Evolutionary conservation across 495 filamentous ascomycete species (phyloP), one percentile per base, ranked within the genome.

Genomic region (Filosporella fistucella): DNA sequence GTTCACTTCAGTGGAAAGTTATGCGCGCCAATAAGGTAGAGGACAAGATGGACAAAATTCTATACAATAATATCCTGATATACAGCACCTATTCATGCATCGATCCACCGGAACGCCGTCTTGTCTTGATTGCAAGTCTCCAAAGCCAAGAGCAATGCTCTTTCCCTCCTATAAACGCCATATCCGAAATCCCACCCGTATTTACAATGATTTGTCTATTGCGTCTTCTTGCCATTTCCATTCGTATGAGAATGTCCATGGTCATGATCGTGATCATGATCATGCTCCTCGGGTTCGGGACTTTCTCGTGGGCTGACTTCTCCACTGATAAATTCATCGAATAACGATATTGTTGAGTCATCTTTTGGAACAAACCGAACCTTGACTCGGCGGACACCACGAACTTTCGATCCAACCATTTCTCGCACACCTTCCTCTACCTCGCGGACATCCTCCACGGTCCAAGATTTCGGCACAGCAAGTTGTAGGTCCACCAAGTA

Each of bases 401-500:
- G 73, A 3, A 96, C 85, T 49, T 84, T 86, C 26, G 69, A 64
- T 1, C 87, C 88, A 16, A 96, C 73, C 25, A 68, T 71, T 18
- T 77, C 68, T 42, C 93, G 77, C 12, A 96, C 73, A 0, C 66
- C 63, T 13, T 85, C 78, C 61, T 98, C 93, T 4, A 93, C 65
- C 17, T 68, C 66, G n/a, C 75, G 65, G 0, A 82, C 80, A 24
- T 81, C 75, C 47, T 78, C 76, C 7, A 97, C 68, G 0, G 84
- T 80, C 85, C 84, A 90, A 14, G 65, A 63, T 2, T 68, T 75
- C 0, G 90, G 88, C 25, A 91, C 85, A 18, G 80, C 86, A 33
- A 96, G 63, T 58, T 93, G 88, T 22, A 97, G 52, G 55, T 96
- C 91, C 58, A 96, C 80, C 4, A 96, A 70, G 50, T 93, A 96